These are phyloP conservation scores for Arthrocladium fulminans DNA, from an alignment of 2,329 filamentous ascomycete genomes.

Conservation along the genomic window DNA sequence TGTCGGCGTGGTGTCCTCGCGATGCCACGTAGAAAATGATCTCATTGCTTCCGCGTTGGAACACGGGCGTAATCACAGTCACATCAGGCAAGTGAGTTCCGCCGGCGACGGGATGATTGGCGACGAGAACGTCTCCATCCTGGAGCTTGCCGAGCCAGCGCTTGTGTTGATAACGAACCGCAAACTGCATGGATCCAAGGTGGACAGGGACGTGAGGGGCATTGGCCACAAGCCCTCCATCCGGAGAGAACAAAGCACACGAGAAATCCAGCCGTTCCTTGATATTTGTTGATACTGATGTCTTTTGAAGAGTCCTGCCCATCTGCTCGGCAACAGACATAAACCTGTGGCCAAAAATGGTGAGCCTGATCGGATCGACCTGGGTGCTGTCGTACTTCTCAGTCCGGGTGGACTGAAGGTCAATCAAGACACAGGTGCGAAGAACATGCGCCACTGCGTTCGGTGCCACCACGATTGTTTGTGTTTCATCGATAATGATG, in stretches of 20 bases:
- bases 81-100: constrained; percentile 79
- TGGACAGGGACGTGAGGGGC: constrained; percentile 71
- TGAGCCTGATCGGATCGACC: constrained; percentile 45
- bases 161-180: constrained; percentile 63
- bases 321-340: constrained; percentile 54
- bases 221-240: constrained; percentile 65
- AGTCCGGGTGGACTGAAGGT: constrained; percentile 23
- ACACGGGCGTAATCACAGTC: constrained; percentile 71
- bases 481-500: constrained; percentile 62
- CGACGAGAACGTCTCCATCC: constrained; percentile 71
- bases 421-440: constrained; percentile 80
- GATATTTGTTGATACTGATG: constrained; percentile 56
- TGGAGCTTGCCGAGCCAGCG: constrained; percentile 73
- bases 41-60: constrained; percentile 53
- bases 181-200: constrained; percentile 70
- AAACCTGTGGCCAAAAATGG: constrained; percentile 48
- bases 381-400: constrained; percentile 18
- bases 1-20: constrained; percentile 73
- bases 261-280: constrained; percentile 74
- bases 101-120: constrained; percentile 75
- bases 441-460: constrained; percentile 67
- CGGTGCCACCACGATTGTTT: constrained; percentile 86
- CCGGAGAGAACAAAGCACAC: constrained; percentile 64
- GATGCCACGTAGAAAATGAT: constrained; percentile 78
- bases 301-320: constrained; percentile 49